phyloP scores from a whole-genome alignment of 2,329 filamentous ascomycete species.

The Pyrenophora graminea region DNA sequence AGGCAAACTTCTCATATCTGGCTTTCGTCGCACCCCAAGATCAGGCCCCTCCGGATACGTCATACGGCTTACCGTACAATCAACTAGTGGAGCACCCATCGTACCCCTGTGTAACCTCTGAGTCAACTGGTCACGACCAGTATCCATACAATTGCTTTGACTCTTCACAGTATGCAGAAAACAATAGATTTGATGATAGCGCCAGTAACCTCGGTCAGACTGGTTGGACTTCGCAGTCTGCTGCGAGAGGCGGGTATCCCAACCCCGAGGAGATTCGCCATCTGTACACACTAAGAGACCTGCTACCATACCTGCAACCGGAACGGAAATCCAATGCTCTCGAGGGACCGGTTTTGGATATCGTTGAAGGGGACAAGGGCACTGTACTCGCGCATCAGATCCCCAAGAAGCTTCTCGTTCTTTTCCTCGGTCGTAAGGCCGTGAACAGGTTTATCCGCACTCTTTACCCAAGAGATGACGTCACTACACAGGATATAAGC shows the following conservation, averaged over 20 bases:
- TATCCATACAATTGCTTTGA: background rate
- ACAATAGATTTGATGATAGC: background rate
- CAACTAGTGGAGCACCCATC: background rate
- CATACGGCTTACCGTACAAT: background rate
- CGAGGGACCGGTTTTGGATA: conserved; percentile 12
- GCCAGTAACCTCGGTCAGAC: background rate
- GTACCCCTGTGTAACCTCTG: background rate
- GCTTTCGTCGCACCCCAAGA: background rate
- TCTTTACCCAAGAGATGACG: conserved; percentile 12
- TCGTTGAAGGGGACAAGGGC: conserved; percentile 17
- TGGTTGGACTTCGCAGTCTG: background rate
- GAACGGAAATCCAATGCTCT: conserved; percentile 17
- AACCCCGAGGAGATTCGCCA: conserved; percentile 28
- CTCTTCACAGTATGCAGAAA: background rate
- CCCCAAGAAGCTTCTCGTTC: conserved; percentile 25
- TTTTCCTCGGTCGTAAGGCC: conserved; percentile 22
- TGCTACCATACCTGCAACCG: conserved; percentile 23
- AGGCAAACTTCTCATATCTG: background rate
- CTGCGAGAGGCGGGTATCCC: conserved; percentile 10
- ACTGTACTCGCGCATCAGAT: conserved; percentile 8
- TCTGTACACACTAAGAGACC: conserved; percentile 16
- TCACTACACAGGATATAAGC: conserved; percentile 14
- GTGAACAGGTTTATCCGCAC: conserved; percentile 23
- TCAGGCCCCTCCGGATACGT: background rate
- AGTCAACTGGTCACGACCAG: background rate